These are phyloP conservation scores for Hymenoscyphus repandus DNA, from an alignment of 2,329 filamentous ascomycete species.

Conservation along the genomic window DNA sequence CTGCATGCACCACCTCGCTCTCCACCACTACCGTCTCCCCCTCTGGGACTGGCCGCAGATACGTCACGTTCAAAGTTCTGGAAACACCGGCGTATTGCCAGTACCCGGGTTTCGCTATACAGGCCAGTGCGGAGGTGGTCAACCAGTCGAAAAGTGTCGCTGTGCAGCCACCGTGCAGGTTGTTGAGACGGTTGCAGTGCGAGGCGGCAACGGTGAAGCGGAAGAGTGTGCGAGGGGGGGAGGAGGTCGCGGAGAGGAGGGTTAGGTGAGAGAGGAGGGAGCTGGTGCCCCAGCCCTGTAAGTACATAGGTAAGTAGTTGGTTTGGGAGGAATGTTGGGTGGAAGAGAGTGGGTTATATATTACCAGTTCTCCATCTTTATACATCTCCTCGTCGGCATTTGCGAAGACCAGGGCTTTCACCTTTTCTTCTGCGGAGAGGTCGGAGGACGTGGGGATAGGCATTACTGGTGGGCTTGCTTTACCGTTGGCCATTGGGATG, in stretches of 20 bases:
- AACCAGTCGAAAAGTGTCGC: constrained; percentile 64
- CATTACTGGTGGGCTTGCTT: too few species aligned
- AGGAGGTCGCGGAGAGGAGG: constrained; percentile 22
- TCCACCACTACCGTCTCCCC: constrained; percentile 52
- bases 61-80: constrained; percentile 61
- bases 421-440: background rate
- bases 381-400: background rate
- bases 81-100: constrained; percentile 60
- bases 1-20: constrained; percentile 55
- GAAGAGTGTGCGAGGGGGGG: constrained; percentile 29
- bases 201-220: constrained; percentile 43
- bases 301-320: background rate
- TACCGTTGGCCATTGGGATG: too few species aligned
- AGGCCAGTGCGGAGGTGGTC: constrained; percentile 53
- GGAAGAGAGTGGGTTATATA: too few species aligned
- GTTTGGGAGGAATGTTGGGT: too few species aligned
- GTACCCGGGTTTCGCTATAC: constrained; percentile 52
- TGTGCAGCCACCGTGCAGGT: constrained; percentile 57
- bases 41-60: constrained; percentile 56
- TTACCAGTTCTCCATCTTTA: background rate
- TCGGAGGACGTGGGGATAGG: too few species aligned
- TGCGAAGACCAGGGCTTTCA: background rate
- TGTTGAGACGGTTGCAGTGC: constrained; percentile 49
- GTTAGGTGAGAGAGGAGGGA: constrained; percentile 15
- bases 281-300: constrained; percentile 26